phyloP scores from a whole-genome alignment of 352 stramenopile species.

The Phytopythium vexans region DNA sequence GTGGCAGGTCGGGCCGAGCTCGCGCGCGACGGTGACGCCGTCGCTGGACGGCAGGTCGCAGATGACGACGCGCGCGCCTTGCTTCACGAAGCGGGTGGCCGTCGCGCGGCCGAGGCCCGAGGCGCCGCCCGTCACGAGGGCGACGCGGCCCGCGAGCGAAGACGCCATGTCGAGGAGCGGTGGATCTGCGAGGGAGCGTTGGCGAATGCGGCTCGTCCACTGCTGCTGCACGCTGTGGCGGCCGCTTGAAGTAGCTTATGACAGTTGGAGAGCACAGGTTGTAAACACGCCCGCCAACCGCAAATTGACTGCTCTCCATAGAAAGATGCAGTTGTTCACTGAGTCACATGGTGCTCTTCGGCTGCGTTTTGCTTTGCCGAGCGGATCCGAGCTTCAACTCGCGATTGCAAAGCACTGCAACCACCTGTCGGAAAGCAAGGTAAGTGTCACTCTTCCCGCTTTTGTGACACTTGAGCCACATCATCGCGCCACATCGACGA shows the following conservation, averaged over 20 bases:
- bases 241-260: too few species aligned
- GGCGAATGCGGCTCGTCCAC: not conserved
- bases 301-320: too few species aligned
- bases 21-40: slow-evolving; percentile 69
- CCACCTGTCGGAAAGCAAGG: slow-evolving; percentile 4
- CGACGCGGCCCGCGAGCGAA: slow-evolving; percentile 65
- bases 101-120: slow-evolving; percentile 93
- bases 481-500: slow-evolving; percentile 3
- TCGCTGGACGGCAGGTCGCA: slow-evolving; percentile 89
- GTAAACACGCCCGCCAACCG: too few species aligned
- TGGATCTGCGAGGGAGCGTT: not conserved
- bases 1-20: slow-evolving; percentile 75
- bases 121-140: slow-evolving; percentile 91
- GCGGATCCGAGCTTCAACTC: slow-evolving; percentile 8
- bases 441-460: not conserved
- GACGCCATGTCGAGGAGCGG: slow-evolving; percentile 19
- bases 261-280: too few species aligned
- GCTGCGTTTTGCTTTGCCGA: too few species aligned
- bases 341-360: too few species aligned
- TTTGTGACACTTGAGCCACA: slow-evolving; percentile 16
- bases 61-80: slow-evolving; percentile 90
- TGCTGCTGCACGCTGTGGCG: too few species aligned
- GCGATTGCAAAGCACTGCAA: slow-evolving; percentile 5
- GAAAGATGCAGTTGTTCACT: too few species aligned
- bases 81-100: slow-evolving; percentile 85